These are phyloP conservation scores for Dichotomocladium elegans DNA, from an alignment of 371 early-diverging fungal species.

Conservation along the genomic window DNA sequence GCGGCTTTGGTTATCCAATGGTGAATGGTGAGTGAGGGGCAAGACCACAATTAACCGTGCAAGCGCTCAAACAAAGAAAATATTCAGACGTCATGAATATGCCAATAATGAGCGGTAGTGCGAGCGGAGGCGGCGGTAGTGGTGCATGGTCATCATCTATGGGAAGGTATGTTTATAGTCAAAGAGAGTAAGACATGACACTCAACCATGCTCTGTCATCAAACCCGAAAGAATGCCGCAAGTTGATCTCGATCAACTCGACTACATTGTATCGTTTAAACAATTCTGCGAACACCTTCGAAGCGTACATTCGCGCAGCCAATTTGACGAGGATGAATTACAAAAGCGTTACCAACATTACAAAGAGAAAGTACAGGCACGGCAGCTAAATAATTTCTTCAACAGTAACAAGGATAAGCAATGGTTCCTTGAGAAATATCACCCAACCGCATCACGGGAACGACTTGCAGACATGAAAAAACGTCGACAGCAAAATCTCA, in stretches of 20 bases:
- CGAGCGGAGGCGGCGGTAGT: neutral
- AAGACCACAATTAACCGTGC: too few species aligned
- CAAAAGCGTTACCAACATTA: constrained; percentile 76
- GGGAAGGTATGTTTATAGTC: constrained; percentile 17
- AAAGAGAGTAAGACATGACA: neutral
- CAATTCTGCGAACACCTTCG: constrained; percentile 75
- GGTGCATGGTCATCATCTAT: constrained; percentile 25
- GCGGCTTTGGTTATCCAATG: constrained; percentile 9
- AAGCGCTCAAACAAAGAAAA: too few species aligned
- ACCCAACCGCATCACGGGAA: constrained; percentile 60
- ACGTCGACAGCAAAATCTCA: constrained; percentile 53
- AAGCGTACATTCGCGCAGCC: constrained; percentile 43
- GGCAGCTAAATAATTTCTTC: constrained; percentile 71
- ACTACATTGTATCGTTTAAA: constrained; percentile 74
- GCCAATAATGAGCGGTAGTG: neutral
- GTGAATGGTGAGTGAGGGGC: neutral
- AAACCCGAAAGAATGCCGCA: constrained; percentile 14
- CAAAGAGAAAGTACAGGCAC: constrained; percentile 68
- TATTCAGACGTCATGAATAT: constrained; percentile 1
- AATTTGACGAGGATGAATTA: constrained; percentile 77
- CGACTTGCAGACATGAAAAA: constrained; percentile 52
- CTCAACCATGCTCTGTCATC: neutral
- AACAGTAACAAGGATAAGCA: constrained; percentile 77
- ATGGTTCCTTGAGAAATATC: constrained; percentile 93
- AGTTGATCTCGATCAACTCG: constrained; percentile 75